Percentiles rank a stretch among this genome's conserved stretches.
phyloP scores from a whole-genome alignment of 495 filamentous ascomycete species.

The Aspergillus biplanus region DNA sequence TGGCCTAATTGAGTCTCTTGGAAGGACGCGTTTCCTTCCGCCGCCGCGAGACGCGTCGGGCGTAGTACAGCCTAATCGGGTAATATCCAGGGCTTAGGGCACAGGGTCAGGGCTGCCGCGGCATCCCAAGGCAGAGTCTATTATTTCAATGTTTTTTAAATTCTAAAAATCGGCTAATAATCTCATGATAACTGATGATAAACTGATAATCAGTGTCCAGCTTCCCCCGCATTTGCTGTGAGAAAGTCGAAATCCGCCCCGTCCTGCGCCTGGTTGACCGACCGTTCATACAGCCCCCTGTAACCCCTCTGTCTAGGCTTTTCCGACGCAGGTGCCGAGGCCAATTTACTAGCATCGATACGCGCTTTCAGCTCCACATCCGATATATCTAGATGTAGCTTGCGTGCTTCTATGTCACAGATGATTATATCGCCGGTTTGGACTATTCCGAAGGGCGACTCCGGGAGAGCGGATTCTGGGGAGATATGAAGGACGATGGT shows the following conservation, averaged over 20 bases:
- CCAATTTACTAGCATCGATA: slow-evolving; percentile 38
- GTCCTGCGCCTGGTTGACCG: slow-evolving; percentile 65
- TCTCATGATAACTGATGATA: not conserved
- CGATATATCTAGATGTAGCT: slow-evolving; percentile 49
- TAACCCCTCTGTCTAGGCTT: slow-evolving; percentile 55
- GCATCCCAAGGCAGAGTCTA: not conserved
- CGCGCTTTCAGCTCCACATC: slow-evolving; percentile 51
- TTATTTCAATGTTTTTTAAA: no score
- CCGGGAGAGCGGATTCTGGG: slow-evolving; percentile 61
- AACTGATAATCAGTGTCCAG: not conserved
- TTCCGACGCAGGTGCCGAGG: slow-evolving; percentile 20
- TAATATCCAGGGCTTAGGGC: slow-evolving; percentile 46
- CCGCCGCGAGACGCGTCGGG: slow-evolving; percentile 29
- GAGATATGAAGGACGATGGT: slow-evolving; percentile 70
- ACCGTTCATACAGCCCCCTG: slow-evolving; percentile 64
- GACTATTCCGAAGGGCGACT: slow-evolving; percentile 62
- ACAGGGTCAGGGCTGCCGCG: slow-evolving; percentile 26
- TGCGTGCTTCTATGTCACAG: slow-evolving; percentile 53
- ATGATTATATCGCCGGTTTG: slow-evolving; percentile 60
- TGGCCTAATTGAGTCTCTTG: not conserved
- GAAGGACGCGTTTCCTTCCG: slow-evolving; percentile 32
- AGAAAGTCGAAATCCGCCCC: slow-evolving; percentile 71
- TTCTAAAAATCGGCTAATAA: not conserved
- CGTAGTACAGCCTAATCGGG: slow-evolving; percentile 35
- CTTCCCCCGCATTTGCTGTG: slow-evolving; percentile 43